Evolutionary conservation across 2,329 filamentous ascomycete genomes (phyloP).

Genomic region (Ceratocystis eucalypticola): DNA sequence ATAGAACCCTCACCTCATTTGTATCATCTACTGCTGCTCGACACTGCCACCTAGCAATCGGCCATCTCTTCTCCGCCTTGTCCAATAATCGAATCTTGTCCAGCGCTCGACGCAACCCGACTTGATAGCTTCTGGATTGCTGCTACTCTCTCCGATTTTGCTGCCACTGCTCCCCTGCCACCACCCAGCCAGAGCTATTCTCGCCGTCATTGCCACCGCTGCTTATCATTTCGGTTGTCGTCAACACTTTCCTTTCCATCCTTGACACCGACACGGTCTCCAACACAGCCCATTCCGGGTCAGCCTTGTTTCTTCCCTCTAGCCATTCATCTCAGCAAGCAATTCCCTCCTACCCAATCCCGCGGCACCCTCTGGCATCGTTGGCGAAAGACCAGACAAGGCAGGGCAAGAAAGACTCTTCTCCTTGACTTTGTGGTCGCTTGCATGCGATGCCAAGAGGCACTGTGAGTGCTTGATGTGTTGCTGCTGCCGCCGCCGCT

Average conservation of each 20-base stretch:
- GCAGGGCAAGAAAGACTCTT: slow-evolving; percentile 3
- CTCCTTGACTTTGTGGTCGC: slow-evolving; percentile 13
- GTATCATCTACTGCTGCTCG: neutral
- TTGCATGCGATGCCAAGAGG: slow-evolving; percentile 17
- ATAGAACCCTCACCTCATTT: neutral
- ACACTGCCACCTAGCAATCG: neutral
- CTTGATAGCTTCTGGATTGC: neutral
- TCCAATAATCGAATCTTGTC: neutral
- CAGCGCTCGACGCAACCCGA: neutral
- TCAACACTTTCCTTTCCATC: neutral
- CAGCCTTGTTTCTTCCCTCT: neutral
- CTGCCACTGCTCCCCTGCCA: neutral
- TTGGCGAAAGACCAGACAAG: slow-evolving; percentile 9
- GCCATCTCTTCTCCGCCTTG: neutral
- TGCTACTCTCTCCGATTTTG: neutral
- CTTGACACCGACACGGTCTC: neutral
- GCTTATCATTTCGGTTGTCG: neutral
- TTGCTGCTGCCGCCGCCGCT: neutral
- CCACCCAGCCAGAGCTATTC: neutral
- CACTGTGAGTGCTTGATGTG: slow-evolving; percentile 8
- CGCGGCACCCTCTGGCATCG: slow-evolving; percentile 13
- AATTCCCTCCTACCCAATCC: neutral
- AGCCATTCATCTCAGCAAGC: neutral
- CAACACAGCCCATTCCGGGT: neutral
- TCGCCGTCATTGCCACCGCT: neutral